These are phyloP conservation scores for Wickerhamiella allomyrinae DNA, from an alignment of 805 yeast species.

Conservation along the genomic window DNA sequence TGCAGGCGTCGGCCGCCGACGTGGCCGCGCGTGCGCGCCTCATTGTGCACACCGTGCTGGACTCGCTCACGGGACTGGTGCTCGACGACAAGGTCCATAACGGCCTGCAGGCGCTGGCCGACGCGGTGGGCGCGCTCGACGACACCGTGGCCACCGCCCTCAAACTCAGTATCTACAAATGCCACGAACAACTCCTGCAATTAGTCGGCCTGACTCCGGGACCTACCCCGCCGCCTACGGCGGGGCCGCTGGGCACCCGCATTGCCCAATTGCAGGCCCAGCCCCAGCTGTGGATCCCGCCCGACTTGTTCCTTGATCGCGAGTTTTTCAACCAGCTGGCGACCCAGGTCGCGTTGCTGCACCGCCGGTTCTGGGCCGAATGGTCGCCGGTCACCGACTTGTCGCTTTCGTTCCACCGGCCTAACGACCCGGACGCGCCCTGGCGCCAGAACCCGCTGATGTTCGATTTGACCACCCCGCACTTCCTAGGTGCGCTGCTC, in stretches of 20 bases:
- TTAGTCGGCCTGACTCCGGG: conserved; percentile 14
- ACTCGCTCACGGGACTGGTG: conserved; percentile 53
- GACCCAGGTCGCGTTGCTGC: conserved; percentile 49
- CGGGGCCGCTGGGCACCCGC: conserved; percentile 1
- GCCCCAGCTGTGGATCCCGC: conserved; percentile 19
- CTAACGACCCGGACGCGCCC: conserved; percentile 21
- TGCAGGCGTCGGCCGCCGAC: conserved; percentile 21
- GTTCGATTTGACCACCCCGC: conserved; percentile 58
- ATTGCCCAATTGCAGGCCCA: conserved; percentile 5
- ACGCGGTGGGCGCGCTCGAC: conserved; percentile 32
- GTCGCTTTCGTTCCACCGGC: conserved; percentile 48
- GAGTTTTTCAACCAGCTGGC: conserved; percentile 47
- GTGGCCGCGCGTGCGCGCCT: conserved; percentile 38
- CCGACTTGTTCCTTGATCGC: conserved; percentile 38
- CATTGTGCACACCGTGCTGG: conserved; percentile 42
- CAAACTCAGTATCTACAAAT: conserved; percentile 37
- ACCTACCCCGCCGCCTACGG: conserved; percentile 1
- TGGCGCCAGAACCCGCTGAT: conserved; percentile 44
- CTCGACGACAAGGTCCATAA: conserved; percentile 49
- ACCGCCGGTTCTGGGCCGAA: conserved; percentile 42
- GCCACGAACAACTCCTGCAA: conserved; percentile 33
- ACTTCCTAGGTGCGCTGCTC: conserved; percentile 61
- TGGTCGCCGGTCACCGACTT: conserved; percentile 80
- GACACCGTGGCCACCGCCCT: conserved; percentile 39
- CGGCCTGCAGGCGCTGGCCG: conserved; percentile 40